Base-by-base conservation (phyloP, 768 basidiomycete genomes). In the Chalciporus chontae region DNA sequence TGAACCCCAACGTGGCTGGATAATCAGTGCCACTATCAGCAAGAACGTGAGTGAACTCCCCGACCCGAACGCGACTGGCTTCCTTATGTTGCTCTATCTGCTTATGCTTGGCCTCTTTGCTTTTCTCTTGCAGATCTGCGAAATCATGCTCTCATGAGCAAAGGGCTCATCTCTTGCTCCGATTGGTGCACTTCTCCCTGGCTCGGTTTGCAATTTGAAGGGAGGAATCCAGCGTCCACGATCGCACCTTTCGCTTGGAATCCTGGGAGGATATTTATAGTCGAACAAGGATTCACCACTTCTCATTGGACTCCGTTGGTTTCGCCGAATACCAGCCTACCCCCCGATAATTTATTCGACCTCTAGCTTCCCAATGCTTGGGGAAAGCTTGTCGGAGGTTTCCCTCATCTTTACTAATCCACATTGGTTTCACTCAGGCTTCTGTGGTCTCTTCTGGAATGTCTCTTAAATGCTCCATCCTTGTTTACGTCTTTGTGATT, bases 11-110 rank as follows among this genome's bases (percentile, higher is more conserved):
- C 3, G 24, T 36, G 31, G 27, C 40, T 36, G 51, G 51, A 39
- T 40, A 18, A 50, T 58, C 65, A 85, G 84, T 66, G 73, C 83
- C 48, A 78, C 85, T 56, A 78, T 86, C 59, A 84, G 78, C 75
- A 82, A 77, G 60, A 85, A 84, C 53, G 84, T 86, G 70, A 73
- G 84, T 83, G 21, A 29, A 45, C 48, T 41, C 43, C 31, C 46
- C 47, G 52, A 42, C 7, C n/a, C 43, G 15, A 32, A 31, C 34
- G 50, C 48, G 14, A 29, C 19, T 19, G 13, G 23, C 26, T 14
- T 24, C 0, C 17, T 24, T 40, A 41, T 53, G 21, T 31, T 34
- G 21, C 43, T 17, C 34, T 31, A 29, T 17, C 18, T 14, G 41
- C 48, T 48, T 3, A 50, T 26, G 27, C 39, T 53, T 39, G 31